Base-by-base conservation (phyloP, 2,329 filamentous ascomycete species). In the Bipolaris cookei region DNA sequence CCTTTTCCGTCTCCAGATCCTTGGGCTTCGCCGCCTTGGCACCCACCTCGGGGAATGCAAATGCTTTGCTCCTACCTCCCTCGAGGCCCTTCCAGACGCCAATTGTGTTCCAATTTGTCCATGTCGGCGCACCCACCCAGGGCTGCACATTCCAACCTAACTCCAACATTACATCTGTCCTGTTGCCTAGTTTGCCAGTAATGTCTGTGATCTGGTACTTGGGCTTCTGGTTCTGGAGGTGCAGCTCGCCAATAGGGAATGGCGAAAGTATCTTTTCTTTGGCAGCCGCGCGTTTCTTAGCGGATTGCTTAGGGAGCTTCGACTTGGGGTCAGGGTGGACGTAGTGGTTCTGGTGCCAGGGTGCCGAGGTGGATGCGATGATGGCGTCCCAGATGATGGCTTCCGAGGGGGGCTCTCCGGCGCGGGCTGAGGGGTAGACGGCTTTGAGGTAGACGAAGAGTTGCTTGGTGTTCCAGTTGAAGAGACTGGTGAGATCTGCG, bases 401-500 rank as follows among this genome's bases (percentile, higher is more conserved):
- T 78, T 92, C 80, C 34, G 80, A 81, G 47, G 75, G 62, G 10
- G 80, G 79, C 62, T 78, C 70, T 37, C 61, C 62, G 57, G 76
- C 55, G 45, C 77, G 76, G 45, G 78, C 78, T 35, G 81, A 80
- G 35, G 82, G 81, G 74, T 89, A 90, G 54, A 83, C 88, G 52
- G 94, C 94, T 53, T 92, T 94, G 57, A 99, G 88, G 81, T 97
- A 99, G 76, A 97, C 88, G 80, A 98, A 99, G 71, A 99, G 81
- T 80, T 98, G 91, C 79, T 99, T 99, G 18, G 96, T 99, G 83
- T 99, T 99, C 95, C 94, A 99, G 73, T 91, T 96, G 85, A 98
- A 98, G 68, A 99, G 90, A 41, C 89, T 89, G 59, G 88, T 90
- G 59, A 99, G 86, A 80, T 99, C 94, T 83, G 61, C 7, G 18